These are phyloP conservation scores for Hibiscus tridactylites DNA, from an alignment of 345 rosid species.

Conservation along the genomic window DNA sequence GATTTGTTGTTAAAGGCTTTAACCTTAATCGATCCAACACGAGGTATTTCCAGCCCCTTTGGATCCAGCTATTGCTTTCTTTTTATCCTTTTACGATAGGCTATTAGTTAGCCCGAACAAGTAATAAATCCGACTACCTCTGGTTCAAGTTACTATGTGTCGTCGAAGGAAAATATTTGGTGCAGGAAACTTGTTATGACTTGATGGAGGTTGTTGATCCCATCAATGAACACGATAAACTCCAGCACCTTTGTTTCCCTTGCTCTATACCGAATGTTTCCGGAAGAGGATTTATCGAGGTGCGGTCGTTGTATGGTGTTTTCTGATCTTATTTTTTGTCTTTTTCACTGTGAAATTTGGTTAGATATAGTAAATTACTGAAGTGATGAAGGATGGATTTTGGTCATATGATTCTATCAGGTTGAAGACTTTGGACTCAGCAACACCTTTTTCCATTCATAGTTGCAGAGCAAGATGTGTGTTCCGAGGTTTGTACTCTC, in stretches of 20 bases:
- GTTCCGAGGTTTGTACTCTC: constrained; percentile 57
- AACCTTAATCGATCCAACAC: constrained; percentile 39
- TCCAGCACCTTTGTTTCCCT: constrained; percentile 29
- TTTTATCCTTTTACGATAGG: background rate
- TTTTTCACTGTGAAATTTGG: background rate
- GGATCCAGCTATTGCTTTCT: background rate
- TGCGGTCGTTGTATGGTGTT: constrained; percentile 12
- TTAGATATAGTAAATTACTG: background rate
- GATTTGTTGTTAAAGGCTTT: constrained; percentile 50
- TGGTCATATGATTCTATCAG: constrained; percentile 21
- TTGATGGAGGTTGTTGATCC: constrained; percentile 26
- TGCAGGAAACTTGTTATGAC: constrained; percentile 31
- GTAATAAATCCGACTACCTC: constrained; percentile 1
- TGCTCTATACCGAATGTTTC: constrained; percentile 42
- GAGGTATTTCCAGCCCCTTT: constrained; percentile 26
- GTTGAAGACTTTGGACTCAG: constrained; percentile 54
- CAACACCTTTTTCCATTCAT: constrained; percentile 63
- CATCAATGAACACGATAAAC: constrained; percentile 25
- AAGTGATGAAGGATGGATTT: background rate
- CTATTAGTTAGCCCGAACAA: background rate
- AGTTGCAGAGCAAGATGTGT: constrained; percentile 65
- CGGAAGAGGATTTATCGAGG: constrained; percentile 80
- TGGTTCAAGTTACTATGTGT: constrained; percentile 50
- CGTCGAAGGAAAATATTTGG: constrained; percentile 51
- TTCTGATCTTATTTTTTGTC: background rate